These are phyloP conservation scores for Termitomyces sp. DNA, from an alignment of 768 basidiomycete genomes.

Conservation along the genomic window DNA sequence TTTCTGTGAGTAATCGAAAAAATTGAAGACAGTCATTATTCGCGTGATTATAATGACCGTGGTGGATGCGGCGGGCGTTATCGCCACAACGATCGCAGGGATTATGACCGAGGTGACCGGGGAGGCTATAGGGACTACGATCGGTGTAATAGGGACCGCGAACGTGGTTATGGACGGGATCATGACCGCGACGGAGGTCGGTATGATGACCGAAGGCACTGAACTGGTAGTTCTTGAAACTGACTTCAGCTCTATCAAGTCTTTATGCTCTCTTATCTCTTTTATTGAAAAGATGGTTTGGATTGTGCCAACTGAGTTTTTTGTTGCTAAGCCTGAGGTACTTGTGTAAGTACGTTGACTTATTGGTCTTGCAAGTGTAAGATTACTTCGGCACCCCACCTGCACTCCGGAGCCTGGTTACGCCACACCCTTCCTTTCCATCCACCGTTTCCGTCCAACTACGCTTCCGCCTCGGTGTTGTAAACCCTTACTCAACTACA, in stretches of 20 bases:
- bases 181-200: conserved; percentile 18
- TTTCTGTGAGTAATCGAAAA: conserved; percentile 65
- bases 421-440: conserved; percentile 30
- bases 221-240: background rate
- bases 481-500: conserved; percentile 8
- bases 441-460: conserved; percentile 27
- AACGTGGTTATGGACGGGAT: conserved; percentile 21
- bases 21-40: conserved; percentile 88
- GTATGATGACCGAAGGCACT: conserved; percentile 26
- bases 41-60: conserved; percentile 45
- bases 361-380: background rate
- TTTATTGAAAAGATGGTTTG: background rate
- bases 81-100: conserved; percentile 44
- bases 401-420: conserved; percentile 34
- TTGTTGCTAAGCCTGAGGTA: background rate
- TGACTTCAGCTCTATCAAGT: background rate
- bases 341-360: background rate
- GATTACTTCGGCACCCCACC: conserved; percentile 32
- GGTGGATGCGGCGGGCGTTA: conserved; percentile 40
- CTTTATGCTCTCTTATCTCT: background rate
- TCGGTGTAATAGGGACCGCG: conserved; percentile 37
- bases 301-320: too few species aligned
- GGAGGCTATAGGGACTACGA: conserved; percentile 33
- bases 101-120: conserved; percentile 37
- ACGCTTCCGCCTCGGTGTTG: conserved; percentile 25